Evolutionary conservation across 495 filamentous ascomycete species (phyloP).

Genomic region (Sporormia fimetaria): DNA sequence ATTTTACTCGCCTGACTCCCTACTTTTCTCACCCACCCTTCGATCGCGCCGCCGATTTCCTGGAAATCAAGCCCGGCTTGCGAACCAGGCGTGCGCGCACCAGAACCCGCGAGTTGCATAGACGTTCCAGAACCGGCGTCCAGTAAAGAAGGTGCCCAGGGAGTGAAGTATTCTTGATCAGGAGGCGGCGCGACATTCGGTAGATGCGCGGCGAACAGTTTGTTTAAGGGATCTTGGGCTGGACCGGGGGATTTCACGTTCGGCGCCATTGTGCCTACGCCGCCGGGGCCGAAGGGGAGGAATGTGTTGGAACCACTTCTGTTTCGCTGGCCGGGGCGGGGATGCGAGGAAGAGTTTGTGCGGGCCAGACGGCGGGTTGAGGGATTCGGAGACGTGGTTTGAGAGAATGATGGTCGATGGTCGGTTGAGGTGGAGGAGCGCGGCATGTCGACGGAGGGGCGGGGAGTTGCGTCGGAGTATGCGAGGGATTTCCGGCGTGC

Average conservation of each 20-base stretch:
- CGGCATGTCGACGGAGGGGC: slow-evolving; percentile 48
- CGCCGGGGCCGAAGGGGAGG: slow-evolving; percentile 60
- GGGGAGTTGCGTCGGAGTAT: slow-evolving; percentile 44
- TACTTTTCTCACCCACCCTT: slow-evolving; percentile 78
- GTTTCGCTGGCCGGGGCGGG: slow-evolving; percentile 6
- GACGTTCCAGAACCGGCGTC: slow-evolving; percentile 15
- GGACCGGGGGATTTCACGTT: slow-evolving; percentile 64
- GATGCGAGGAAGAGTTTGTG: slow-evolving; percentile 6
- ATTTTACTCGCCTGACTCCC: slow-evolving; percentile 48
- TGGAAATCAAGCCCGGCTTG: slow-evolving; percentile 46
- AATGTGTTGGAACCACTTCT: slow-evolving; percentile 24
- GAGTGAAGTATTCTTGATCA: slow-evolving; percentile 29
- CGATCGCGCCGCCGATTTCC: slow-evolving; percentile 71
- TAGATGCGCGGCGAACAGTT: slow-evolving; percentile 64
- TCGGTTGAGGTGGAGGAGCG: slow-evolving; percentile 34
- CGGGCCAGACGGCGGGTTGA: slow-evolving; percentile 5
- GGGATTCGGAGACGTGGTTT: slow-evolving; percentile 13
- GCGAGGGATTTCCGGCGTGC: slow-evolving; percentile 69
- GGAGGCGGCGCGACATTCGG: slow-evolving; percentile 51
- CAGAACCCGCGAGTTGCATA: slow-evolving; percentile 9
- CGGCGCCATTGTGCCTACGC: slow-evolving; percentile 66
- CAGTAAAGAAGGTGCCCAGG: slow-evolving; percentile 32
- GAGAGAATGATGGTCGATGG: slow-evolving; percentile 14
- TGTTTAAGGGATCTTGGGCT: slow-evolving; percentile 66
- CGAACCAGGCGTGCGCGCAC: slow-evolving; percentile 11